Evolutionary conservation across 2,329 filamentous ascomycete genomes (phyloP).

Genomic region (Phyllosticta capitalensis): DNA sequence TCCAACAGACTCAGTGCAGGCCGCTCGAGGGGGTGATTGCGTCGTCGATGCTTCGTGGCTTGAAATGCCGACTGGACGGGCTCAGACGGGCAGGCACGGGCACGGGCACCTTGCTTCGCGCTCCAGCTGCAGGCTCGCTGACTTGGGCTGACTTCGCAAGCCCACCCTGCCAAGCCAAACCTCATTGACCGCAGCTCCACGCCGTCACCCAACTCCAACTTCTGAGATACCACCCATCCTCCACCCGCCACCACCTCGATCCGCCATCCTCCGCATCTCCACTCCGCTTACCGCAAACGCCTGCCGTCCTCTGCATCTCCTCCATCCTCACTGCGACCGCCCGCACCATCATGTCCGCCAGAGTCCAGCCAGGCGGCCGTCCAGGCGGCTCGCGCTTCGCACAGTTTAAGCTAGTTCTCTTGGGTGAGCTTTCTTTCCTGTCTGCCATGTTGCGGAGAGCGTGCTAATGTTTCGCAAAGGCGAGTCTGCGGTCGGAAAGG

Average conservation of each 20-base stretch:
- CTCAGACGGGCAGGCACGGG: not conserved
- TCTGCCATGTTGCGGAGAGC: not conserved
- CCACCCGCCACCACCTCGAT: conserved; percentile 3
- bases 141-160: not conserved
- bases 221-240: conserved; percentile 12
- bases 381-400: conserved; percentile 70
- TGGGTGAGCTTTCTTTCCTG: conserved; percentile 54
- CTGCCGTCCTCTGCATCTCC: conserved; percentile 14
- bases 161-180: conserved; percentile 10
- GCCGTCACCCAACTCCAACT: conserved; percentile 7
- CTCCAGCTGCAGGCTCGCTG: not conserved
- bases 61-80: not conserved
- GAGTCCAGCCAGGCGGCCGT: conserved; percentile 63
- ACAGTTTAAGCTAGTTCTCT: conserved; percentile 96
- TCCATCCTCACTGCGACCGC: conserved; percentile 16
- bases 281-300: conserved; percentile 4
- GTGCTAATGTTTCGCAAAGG: conserved; percentile 45
- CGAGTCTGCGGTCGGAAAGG: conserved; percentile 98
- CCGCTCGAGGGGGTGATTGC: conserved; percentile 1
- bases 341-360: conserved; percentile 61
- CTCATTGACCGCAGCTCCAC: conserved; percentile 10
- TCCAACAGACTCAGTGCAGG: not conserved
- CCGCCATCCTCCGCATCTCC: conserved; percentile 6
- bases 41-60: not conserved
- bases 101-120: not conserved